phyloP scores from a whole-genome alignment of 768 basidiomycete species.

The Imleria badia region DNA sequence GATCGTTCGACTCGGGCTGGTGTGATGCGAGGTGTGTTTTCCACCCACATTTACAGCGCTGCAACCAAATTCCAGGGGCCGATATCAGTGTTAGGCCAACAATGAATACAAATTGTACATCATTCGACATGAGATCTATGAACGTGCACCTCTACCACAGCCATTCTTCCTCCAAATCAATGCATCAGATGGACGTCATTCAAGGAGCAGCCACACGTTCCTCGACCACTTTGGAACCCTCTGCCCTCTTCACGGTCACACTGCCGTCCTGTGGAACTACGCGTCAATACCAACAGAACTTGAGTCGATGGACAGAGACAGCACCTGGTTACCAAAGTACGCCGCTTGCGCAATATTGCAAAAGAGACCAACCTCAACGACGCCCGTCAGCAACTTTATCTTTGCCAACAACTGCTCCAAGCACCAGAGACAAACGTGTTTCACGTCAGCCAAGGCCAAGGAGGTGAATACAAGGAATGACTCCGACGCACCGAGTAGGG shows the following conservation, averaged over 20 bases:
- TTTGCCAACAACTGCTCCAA: constrained; percentile 60
- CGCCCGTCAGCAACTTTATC: constrained; percentile 95
- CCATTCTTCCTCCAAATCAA: not conserved
- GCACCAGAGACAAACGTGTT: too few relatives aligned
- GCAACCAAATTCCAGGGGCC: too few relatives aligned
- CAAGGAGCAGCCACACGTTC: constrained; percentile 12
- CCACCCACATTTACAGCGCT: too few relatives aligned
- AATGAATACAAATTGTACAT: not conserved
- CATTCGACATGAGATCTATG: not conserved
- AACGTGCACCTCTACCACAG: not conserved
- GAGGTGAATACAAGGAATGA: not conserved
- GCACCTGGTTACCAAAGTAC: constrained; percentile 90
- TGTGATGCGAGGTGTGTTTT: too few relatives aligned
- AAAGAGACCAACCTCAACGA: constrained; percentile 99
- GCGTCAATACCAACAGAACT: not conserved
- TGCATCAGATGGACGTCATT: not conserved
- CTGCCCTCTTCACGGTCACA: constrained; percentile 56
- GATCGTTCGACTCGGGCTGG: too few relatives aligned
- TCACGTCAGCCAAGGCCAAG: not conserved
- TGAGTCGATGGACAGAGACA: constrained; percentile 6
- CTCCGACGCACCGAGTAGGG: constrained; percentile 51
- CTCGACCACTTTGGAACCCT: constrained; percentile 22
- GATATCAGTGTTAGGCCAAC: not conserved
- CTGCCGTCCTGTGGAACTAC: constrained; percentile 55
- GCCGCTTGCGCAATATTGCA: constrained; percentile 90